Base-by-base conservation (phyloP, 2,329 filamentous ascomycete species). In the Thermomyces lanuginosus region DNA sequence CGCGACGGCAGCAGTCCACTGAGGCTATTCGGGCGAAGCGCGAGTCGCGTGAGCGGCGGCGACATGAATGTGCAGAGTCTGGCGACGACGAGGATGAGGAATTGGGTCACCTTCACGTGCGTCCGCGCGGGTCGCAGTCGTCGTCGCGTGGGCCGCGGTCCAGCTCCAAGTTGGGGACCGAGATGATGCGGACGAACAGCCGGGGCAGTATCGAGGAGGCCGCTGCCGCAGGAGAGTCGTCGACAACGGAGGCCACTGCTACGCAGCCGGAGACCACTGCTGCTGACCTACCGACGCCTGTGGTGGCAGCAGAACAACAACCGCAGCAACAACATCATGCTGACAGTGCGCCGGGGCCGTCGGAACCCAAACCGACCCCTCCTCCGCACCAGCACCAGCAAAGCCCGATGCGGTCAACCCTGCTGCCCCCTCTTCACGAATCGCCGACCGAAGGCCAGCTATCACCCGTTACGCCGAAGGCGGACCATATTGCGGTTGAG, bases 121-220 rank as follows among this genome's bases (percentile, higher is more conserved):
- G 57, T 34, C 55, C 52, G 33, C 60, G 56, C 53, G 76, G 51
- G 49, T 58, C 58, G 26, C 11, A 16, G 20, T 38, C 64, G 41
- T 34, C 59, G 21, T 34, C 59, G 21, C 60, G 67, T 19, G 60
- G 56, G 9, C 61, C 63, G 19, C 64, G 79, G 13, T 76, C 78
- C 8, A 79, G 76, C 28, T 92, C 83, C 1, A 93, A 92, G 51
- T 67, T 95, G 2, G 83, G 83, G 2, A 89, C 83, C 26, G 86
- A 95, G 51, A 93, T 95, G 86, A 86, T 93, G 81, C 73, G 86
- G 24, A 91, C 86, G 11, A 92, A 92, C 49, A 92, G 82, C 45
- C 77, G 86, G 41, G 86, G 91, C 25, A 92, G 84, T 44, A 49
- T 48, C 26, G 57, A 60, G 22, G 56, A 60, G 18, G 34, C 47